Evolutionary conservation across 176 grass and related monocot genomes (phyloP).

Genomic region (Chrysopogon serrulatus): DNA sequence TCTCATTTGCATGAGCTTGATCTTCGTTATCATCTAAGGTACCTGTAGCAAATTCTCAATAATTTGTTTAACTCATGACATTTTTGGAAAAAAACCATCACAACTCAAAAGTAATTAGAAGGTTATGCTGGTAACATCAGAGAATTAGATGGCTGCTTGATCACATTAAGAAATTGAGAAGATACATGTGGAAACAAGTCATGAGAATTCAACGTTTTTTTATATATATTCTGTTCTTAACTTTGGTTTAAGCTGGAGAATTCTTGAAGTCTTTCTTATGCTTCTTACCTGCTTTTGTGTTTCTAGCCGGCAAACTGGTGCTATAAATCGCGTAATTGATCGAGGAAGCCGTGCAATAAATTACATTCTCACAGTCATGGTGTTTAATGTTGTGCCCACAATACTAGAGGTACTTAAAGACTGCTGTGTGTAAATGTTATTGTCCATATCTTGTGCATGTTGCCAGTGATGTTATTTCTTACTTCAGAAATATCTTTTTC

Average conservation of each 20-base stretch:
- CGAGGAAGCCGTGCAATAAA: slow-evolving; percentile 95
- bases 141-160: not conserved
- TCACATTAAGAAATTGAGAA: not conserved
- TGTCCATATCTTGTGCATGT: not conserved
- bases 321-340: slow-evolving; percentile 95
- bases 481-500: slow-evolving; percentile 10
- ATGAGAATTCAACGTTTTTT: not conserved
- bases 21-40: slow-evolving; percentile 98
- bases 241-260: not conserved
- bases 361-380: slow-evolving; percentile 94
- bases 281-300: slow-evolving; percentile 39
- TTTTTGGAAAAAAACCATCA: slow-evolving; percentile 1
- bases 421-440: not conserved
- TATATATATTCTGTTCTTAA: not conserved
- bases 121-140: not conserved
- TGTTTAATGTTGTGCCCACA: slow-evolving; percentile 94
- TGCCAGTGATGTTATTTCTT: not conserved
- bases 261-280: slow-evolving; percentile 26
- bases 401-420: slow-evolving; percentile 77
- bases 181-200: slow-evolving; percentile 4
- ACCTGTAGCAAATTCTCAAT: slow-evolving; percentile 18
- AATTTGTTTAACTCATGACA: not conserved
- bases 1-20: slow-evolving; percentile 96
- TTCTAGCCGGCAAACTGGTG: slow-evolving; percentile 95
- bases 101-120: not conserved